Evolutionary conservation across 352 stramenopile genomes (phyloP).

Genomic region (Phytophthora vignae): DNA sequence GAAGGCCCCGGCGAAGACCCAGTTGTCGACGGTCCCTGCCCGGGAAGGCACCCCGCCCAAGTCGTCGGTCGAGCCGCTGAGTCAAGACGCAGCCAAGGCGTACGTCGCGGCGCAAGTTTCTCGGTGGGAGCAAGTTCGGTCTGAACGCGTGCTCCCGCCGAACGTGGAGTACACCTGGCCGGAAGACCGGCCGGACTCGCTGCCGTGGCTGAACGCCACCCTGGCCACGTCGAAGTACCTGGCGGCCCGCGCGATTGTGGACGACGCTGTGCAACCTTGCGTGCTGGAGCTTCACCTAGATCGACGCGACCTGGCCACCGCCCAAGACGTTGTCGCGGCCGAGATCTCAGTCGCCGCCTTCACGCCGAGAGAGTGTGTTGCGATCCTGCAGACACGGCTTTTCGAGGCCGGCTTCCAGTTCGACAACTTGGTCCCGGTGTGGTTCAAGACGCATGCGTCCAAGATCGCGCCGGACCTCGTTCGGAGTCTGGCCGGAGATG

Average conservation of each 20-base stretch:
- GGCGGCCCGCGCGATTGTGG: not conserved
- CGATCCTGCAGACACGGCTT: not conserved
- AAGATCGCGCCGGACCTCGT: too few relatives aligned
- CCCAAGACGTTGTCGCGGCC: not conserved
- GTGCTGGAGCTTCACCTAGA: not conserved
- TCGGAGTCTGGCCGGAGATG: too few relatives aligned
- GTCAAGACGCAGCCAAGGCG: not conserved
- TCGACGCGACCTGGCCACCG: not conserved
- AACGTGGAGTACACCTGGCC: not conserved
- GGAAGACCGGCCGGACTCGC: not conserved
- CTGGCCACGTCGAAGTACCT: not conserved
- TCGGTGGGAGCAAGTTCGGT: not conserved
- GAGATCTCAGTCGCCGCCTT: not conserved
- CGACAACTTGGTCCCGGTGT: not conserved
- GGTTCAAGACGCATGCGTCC: not conserved
- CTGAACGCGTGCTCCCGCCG: not conserved
- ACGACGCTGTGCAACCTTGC: not conserved
- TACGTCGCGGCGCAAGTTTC: not conserved
- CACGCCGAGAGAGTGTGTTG: not conserved
- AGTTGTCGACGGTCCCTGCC: too few relatives aligned
- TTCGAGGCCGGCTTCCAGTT: not conserved
- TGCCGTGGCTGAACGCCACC: not conserved
- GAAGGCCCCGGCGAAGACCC: too few relatives aligned
- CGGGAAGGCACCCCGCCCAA: too few relatives aligned
- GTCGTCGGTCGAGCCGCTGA: too few relatives aligned